Percentiles rank a stretch among this genome's conserved stretches.
Conservation (phyloP, 345 rosid genomes). For the Acer negundo region DNA sequence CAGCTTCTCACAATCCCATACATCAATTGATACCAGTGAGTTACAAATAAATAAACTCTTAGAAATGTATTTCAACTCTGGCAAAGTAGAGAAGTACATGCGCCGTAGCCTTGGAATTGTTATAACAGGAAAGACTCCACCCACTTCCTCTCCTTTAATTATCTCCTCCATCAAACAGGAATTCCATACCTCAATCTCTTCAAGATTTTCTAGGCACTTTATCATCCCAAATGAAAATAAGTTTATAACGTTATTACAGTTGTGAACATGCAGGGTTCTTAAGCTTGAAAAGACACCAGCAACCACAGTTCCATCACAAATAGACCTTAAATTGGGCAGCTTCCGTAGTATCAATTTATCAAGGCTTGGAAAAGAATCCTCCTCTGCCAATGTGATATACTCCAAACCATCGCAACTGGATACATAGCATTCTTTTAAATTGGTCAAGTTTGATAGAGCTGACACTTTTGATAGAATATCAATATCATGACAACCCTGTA, state of each 20-base stretch:
- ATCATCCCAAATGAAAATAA: background rate
- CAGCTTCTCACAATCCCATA: constrained; percentile 16
- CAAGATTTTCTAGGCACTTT: constrained; percentile 7
- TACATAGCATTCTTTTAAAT: constrained; percentile 14
- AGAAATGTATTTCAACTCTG: constrained; percentile 13
- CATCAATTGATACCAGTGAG: constrained; percentile 5
- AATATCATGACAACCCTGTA: constrained; percentile 23
- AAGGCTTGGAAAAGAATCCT: background rate
- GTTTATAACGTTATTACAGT: constrained; percentile 8
- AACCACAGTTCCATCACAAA: background rate
- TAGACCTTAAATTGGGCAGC: constrained; percentile 1
- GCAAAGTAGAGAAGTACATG: constrained; percentile 7
- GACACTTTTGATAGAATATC: constrained; percentile 14
- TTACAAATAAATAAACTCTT: background rate
- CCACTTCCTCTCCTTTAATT: constrained; percentile 7
- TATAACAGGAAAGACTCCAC: background rate
- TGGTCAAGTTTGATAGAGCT: background rate
- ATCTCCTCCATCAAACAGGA: constrained; percentile 5
- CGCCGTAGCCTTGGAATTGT: background rate
- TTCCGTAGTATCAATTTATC: background rate
- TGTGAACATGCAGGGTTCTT: constrained; percentile 8
- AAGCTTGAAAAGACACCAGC: background rate
- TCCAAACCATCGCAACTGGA: constrained; percentile 8
- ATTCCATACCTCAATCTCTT: constrained; percentile 17
- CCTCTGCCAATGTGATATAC: background rate